phyloP scores from a whole-genome alignment of 495 filamentous ascomycete genomes.

The Monascus purpureus region DNA sequence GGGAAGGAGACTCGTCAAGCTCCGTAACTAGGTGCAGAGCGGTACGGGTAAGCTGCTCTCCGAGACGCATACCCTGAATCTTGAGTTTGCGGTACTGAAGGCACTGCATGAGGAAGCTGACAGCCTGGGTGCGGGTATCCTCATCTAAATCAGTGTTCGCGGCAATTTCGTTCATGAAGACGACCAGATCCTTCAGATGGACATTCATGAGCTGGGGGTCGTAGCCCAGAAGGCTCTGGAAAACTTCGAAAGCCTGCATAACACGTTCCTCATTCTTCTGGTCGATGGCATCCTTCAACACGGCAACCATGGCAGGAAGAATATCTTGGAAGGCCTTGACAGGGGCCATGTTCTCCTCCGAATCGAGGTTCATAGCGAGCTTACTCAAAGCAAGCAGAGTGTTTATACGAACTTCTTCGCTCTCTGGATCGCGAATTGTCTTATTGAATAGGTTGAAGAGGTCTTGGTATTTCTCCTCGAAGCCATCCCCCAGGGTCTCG shows the following conservation, averaged over 20 bases:
- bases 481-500: conserved; percentile 67
- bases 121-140: conserved; percentile 74
- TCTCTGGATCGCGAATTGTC: conserved; percentile 84
- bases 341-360: conserved; percentile 63
- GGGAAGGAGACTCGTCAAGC: conserved; percentile 51
- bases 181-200: conserved; percentile 80
- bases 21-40: conserved; percentile 79
- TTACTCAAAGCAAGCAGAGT: conserved; percentile 86
- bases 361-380: conserved; percentile 73
- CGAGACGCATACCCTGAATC: conserved; percentile 73
- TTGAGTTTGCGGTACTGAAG: conserved; percentile 89
- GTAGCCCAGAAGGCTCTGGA: conserved; percentile 87
- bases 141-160: conserved; percentile 61
- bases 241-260: conserved; percentile 88
- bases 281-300: conserved; percentile 71
- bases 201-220: conserved; percentile 69
- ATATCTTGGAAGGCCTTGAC: conserved; percentile 60
- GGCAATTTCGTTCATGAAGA: conserved; percentile 87
- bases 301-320: conserved; percentile 76
- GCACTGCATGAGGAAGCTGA: conserved; percentile 86
- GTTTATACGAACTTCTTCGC: conserved; percentile 82
- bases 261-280: conserved; percentile 69
- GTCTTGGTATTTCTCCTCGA: conserved; percentile 59
- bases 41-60: conserved; percentile 74
- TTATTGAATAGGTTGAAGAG: conserved; percentile 73